A percentile compares a stretch with the other conserved stretches of the same genome.
These are phyloP conservation scores for Breviolum minutum DNA, from an alignment of 73 alveolate species.

Conservation along the genomic window DNA sequence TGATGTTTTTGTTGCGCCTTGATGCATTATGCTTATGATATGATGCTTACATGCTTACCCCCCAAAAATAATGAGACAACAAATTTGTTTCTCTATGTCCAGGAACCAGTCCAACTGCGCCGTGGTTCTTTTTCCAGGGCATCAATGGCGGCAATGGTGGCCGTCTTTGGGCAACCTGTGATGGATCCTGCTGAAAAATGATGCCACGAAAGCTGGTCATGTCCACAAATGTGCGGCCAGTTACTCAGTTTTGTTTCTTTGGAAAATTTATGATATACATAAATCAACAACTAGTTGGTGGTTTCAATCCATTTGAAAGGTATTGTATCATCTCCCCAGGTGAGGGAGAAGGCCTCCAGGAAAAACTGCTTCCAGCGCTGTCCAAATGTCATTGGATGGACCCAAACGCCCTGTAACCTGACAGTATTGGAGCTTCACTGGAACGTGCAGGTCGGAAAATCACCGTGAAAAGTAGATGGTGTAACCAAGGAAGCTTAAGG, in stretches of 20 bases:
- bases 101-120: slow-evolving; percentile 45
- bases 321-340: too few relatives aligned
- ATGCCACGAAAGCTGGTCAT: not conserved
- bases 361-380: slow-evolving; percentile 76
- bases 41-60: not conserved
- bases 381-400: slow-evolving; percentile 83
- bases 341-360: slow-evolving; percentile 92
- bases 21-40: not conserved
- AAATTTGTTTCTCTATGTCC: not conserved
- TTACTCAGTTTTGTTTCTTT: not conserved
- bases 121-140: slow-evolving; percentile 43
- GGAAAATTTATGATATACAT: too few relatives aligned
- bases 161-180: slow-evolving; percentile 90
- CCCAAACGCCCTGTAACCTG: slow-evolving; percentile 70
- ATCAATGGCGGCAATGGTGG: slow-evolving; percentile 94
- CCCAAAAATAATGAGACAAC: not conserved
- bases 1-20: not conserved
- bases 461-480: too few relatives aligned
- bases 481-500: too few relatives aligned
- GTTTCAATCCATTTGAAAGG: too few relatives aligned
- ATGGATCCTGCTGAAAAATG: slow-evolving; percentile 42
- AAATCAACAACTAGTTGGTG: too few relatives aligned
- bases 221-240: not conserved
- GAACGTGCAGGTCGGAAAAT: too few relatives aligned
- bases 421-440: too few relatives aligned